A percentile compares a stretch with the other conserved stretches of the same genome.
Conservation (phyloP, 176 grass and related monocot species). For the Musa troglodytarum region DNA sequence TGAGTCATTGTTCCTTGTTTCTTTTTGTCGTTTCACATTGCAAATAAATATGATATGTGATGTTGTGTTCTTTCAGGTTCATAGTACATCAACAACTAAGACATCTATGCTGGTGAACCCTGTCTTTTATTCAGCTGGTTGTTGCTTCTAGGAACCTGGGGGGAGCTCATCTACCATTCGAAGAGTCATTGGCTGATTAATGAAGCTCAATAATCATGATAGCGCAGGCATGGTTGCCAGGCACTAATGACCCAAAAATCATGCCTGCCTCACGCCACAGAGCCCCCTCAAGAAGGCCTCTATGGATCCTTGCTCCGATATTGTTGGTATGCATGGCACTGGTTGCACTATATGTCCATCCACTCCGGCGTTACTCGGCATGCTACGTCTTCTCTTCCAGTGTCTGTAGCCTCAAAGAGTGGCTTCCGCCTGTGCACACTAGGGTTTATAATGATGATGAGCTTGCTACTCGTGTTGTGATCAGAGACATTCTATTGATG, state of each 20-base stretch:
- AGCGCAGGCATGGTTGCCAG: conserved; percentile 20
- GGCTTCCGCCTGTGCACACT: conserved; percentile 46
- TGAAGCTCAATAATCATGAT: conserved; percentile 27
- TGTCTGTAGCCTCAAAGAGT: conserved; percentile 40
- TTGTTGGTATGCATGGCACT: conserved; percentile 50
- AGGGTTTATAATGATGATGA: conserved; percentile 87
- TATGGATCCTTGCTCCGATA: conserved; percentile 58
- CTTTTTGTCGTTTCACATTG: neutral
- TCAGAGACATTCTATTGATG: conserved; percentile 56
- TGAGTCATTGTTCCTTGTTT: neutral
- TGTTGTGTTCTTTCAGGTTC: neutral
- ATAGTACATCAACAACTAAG: neutral
- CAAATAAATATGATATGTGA: neutral
- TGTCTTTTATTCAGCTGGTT: neutral
- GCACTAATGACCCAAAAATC: conserved; percentile 30
- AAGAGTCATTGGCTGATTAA: neutral
- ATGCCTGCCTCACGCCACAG: conserved; percentile 40
- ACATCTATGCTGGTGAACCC: neutral
- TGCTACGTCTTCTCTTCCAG: conserved; percentile 81
- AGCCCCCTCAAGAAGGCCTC: conserved; percentile 64
- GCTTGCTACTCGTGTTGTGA: conserved; percentile 54
- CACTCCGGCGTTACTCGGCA: conserved; percentile 43
- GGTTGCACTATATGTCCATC: conserved; percentile 57
- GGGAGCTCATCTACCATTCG: neutral
- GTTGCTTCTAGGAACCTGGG: neutral